Evolutionary conservation across 2,329 filamentous ascomycete genomes (phyloP), one percentile per base, ranked within the genome.

Genomic region (Nannizziopsis arthrosporioides): DNA sequence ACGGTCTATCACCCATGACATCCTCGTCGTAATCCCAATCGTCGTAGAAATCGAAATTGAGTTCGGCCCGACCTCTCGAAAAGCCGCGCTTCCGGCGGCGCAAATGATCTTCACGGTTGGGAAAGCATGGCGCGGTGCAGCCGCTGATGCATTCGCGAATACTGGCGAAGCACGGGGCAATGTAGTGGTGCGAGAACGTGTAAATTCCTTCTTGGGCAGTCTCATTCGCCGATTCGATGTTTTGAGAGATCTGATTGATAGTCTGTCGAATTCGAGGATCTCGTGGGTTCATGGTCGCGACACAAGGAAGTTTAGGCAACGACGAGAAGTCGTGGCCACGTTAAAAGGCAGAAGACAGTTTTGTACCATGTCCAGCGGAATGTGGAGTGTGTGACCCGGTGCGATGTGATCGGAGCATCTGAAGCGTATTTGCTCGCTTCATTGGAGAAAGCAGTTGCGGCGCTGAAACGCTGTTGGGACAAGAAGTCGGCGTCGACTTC

Each of bases 11-110:
- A 44, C 77, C 75, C 27, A 56, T 53, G 4, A 53, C 50, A 36
- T 52, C 59, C 49, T 80, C 76, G 47, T 79, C 75, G 40, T 76
- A 73, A 52, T 94, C 87, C 90, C 90, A 96, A 66, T 95, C 90
- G 66, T 95, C 90, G 69, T 96, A 96, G 64, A 96, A 96, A 65
- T 95, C 90, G 63, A 96, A 96, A 59, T 79, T 89, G 58, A 84
- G 78, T 66, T 95, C 89, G 22, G 88, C 84, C 44, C 80, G 67
- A 2, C 78, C 79, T 52, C 71, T 63, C 48, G 69, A 66, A 17
- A 73, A 67, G 14, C 67, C 68, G 32, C 83, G 77, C 58, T 87
- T 80, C 52, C 82, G 73, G 49, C 85, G 79, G 27, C 85, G 80
- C 42, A 80, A 71, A 50, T 84, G 80, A 61, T 90, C 85, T 56